Percentiles rank a stretch among this genome's conserved stretches.
Evolutionary conservation across 2,329 filamentous ascomycete species (phyloP).

Genomic region (Arthrobotrys entomopaga): DNA sequence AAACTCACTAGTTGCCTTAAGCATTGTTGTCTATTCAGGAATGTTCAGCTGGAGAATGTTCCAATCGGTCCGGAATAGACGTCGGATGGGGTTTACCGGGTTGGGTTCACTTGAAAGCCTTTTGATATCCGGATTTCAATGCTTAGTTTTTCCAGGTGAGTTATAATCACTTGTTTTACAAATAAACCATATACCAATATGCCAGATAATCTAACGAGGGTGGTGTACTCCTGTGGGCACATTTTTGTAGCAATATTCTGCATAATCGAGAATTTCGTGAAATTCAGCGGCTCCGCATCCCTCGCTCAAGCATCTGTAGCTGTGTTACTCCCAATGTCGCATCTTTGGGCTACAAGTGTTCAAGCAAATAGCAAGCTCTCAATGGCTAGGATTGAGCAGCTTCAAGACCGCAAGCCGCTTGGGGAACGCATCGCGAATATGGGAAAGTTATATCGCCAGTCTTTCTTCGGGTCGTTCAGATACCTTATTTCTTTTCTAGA

Average conservation of each 20-base stretch:
- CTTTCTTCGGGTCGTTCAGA: constrained; percentile 12
- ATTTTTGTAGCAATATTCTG: constrained; percentile 69
- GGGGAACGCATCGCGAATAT: constrained; percentile 47
- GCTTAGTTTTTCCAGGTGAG: constrained; percentile 40
- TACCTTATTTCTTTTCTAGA: constrained; percentile 4
- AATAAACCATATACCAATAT: no score
- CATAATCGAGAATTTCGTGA: constrained; percentile 67
- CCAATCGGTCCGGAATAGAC: constrained; percentile 33
- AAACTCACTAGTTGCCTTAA: constrained; percentile 37
- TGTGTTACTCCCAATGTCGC: constrained; percentile 73
- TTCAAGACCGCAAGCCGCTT: constrained; percentile 37
- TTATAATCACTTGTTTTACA: not conserved
- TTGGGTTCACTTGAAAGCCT: constrained; percentile 47
- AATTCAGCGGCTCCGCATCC: constrained; percentile 67
- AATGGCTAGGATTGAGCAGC: constrained; percentile 64
- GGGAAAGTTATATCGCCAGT: constrained; percentile 11
- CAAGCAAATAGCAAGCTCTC: constrained; percentile 69
- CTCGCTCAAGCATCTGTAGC: constrained; percentile 70
- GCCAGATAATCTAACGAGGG: no score
- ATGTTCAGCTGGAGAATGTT: constrained; percentile 39
- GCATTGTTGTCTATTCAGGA: constrained; percentile 55
- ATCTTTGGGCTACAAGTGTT: constrained; percentile 69
- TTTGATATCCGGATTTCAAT: constrained; percentile 34
- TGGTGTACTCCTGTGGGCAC: no score
- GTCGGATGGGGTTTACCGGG: constrained; percentile 41